These are phyloP conservation scores for Yamadazyma conglobata DNA, from an alignment of 1,139 yeast species.

Conservation along the genomic window DNA sequence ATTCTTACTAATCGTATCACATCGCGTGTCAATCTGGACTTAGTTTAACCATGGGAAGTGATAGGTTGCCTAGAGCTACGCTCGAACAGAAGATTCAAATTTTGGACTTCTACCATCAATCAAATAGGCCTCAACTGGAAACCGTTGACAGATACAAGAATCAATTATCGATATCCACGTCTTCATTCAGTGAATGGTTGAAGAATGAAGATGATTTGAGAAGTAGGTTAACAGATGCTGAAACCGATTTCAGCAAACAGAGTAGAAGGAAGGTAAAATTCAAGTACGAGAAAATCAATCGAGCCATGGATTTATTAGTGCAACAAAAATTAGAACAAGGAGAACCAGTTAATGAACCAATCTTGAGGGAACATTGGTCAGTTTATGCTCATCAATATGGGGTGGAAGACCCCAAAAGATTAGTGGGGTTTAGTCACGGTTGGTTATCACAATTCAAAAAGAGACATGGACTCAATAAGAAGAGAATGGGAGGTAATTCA, in stretches of 20 bases:
- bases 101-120: constrained; percentile 47
- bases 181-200: constrained; percentile 59
- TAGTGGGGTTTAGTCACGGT: constrained; percentile 55
- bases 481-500: constrained; percentile 26
- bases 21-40: no score
- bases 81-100: constrained; percentile 56
- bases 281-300: constrained; percentile 55
- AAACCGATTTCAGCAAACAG: constrained; percentile 33
- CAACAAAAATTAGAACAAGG: constrained; percentile 40
- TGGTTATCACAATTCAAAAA: constrained; percentile 61
- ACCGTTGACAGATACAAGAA: constrained; percentile 52
- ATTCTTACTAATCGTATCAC: no score
- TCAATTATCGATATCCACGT: constrained; percentile 51
- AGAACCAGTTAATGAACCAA: constrained; percentile 52
- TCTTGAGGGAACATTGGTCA: constrained; percentile 55
- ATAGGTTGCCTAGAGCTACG: constrained; percentile 52
- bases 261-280: constrained; percentile 48
- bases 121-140: constrained; percentile 53
- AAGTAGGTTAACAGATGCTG: constrained; percentile 36
- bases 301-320: constrained; percentile 55
- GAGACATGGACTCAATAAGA: constrained; percentile 49
- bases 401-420: constrained; percentile 56
- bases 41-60: constrained; percentile 4
- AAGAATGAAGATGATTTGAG: constrained; percentile 51
- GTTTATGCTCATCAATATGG: constrained; percentile 54